Conservation (phyloP, 1,284 basidiomycete species). For the Golubevia sp. region DNA sequence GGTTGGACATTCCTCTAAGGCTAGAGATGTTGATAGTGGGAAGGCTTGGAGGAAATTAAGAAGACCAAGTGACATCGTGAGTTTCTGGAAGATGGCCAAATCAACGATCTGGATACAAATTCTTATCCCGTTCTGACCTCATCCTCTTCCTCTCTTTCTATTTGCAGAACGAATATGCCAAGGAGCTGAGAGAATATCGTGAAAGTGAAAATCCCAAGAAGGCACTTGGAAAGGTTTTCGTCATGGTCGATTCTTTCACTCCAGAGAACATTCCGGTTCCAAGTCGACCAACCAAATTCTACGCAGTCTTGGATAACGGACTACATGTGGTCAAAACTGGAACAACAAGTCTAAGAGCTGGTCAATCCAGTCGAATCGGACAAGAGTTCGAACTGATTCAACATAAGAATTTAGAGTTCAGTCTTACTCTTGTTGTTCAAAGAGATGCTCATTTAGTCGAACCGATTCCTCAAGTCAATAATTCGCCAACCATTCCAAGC, state of each 20-base stretch:
- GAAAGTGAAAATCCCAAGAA: constrained; percentile 77
- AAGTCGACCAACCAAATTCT: constrained; percentile 71
- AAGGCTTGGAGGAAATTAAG: constrained; percentile 86
- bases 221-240: constrained; percentile 87
- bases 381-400: constrained; percentile 80
- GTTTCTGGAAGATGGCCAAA: neutral
- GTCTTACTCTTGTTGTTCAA: constrained; percentile 49
- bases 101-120: constrained; percentile 1
- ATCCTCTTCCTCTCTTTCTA: neutral
- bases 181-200: constrained; percentile 80
- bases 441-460: constrained; percentile 35
- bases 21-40: constrained; percentile 79
- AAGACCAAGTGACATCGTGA: constrained; percentile 88
- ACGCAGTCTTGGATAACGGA: constrained; percentile 93
- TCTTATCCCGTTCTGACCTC: neutral
- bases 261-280: constrained; percentile 44
- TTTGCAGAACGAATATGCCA: constrained; percentile 77
- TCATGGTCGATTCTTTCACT: constrained; percentile 66
- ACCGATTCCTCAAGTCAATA: constrained; percentile 12
- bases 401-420: constrained; percentile 55
- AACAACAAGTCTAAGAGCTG: constrained; percentile 70
- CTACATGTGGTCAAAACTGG: constrained; percentile 95
- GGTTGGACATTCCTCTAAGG: constrained; percentile 71
- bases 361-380: constrained; percentile 70
- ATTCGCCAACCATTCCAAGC: neutral